phyloP scores from a whole-genome alignment of 1,284 basidiomycete genomes.

The Malassezia japonica region DNA sequence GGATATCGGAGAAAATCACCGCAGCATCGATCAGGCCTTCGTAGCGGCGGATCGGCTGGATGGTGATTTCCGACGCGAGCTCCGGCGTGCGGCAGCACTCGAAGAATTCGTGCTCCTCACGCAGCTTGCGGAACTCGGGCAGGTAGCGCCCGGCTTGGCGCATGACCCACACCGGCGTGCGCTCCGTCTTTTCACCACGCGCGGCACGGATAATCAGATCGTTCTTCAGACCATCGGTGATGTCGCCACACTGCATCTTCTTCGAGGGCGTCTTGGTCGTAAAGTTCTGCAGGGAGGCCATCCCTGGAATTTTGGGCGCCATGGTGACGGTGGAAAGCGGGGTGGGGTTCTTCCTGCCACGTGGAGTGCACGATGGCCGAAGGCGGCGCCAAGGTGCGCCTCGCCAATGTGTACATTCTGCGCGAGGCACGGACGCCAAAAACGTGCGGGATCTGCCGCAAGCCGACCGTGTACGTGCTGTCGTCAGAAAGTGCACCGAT shows the following conservation, averaged over 20 bases:
- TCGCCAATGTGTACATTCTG: constrained; percentile 27
- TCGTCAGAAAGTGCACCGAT: constrained; percentile 26
- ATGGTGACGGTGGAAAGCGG: too few relatives aligned
- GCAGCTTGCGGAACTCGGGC: constrained; percentile 53
- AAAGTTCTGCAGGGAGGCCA: constrained; percentile 32
- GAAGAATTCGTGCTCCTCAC: constrained; percentile 46
- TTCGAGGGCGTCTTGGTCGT: constrained; percentile 17
- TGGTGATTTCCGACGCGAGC: constrained; percentile 44
- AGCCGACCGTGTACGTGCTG: constrained; percentile 28
- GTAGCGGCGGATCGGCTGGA: constrained; percentile 46
- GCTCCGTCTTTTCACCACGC: constrained; percentile 71
- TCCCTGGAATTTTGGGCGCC: constrained; percentile 31
- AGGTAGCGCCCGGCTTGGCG: constrained; percentile 92
- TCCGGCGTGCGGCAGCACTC: constrained; percentile 44
- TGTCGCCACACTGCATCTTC: constrained; percentile 19
- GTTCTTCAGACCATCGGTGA: constrained; percentile 59
- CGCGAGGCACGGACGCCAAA: constrained; percentile 31
- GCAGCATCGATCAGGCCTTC: constrained; percentile 43
- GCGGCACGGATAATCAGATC: constrained; percentile 83
- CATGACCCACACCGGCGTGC: constrained; percentile 98
- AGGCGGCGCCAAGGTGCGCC: not conserved
- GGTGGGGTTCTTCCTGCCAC: too few relatives aligned
- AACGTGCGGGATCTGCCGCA: constrained; percentile 30
- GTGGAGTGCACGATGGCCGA: not conserved
- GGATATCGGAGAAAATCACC: constrained; percentile 48